Evolutionary conservation across 202 grass and related monocot species (phyloP).

Genomic region (Cymbopogon flexuosus): DNA sequence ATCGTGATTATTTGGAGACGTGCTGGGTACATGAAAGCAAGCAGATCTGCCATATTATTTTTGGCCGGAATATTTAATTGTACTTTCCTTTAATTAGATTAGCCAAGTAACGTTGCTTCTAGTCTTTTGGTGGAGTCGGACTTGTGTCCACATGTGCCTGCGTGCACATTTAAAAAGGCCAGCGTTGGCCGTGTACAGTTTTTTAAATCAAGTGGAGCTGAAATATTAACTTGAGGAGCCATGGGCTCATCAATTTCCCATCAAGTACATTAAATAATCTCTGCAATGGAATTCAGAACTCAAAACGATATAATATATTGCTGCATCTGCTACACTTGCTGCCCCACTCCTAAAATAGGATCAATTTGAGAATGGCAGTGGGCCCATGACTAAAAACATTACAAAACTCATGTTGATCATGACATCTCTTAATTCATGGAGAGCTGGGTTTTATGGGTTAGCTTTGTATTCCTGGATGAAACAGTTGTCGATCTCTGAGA

Average conservation of each 20-base stretch:
- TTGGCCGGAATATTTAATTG: no score
- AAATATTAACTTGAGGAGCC: no score
- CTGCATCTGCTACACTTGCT: not conserved
- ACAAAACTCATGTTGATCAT: not conserved
- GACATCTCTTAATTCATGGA: not conserved
- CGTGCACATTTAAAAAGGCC: no score
- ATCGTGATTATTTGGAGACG: no score
- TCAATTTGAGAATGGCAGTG: not conserved
- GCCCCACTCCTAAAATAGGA: not conserved
- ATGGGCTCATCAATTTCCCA: not conserved
- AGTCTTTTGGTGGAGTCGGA: no score
- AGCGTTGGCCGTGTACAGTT: no score
- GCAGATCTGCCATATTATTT: no score
- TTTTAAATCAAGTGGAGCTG: no score
- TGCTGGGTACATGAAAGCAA: no score
- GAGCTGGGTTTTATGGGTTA: not conserved
- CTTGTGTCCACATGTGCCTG: no score
- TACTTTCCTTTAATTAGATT: no score
- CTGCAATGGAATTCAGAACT: not conserved
- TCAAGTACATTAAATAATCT: not conserved
- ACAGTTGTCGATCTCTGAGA: not conserved
- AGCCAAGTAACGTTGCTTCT: no score
- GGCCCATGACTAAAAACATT: not conserved
- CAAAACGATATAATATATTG: not conserved
- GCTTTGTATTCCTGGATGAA: not conserved